Evolutionary conservation across 177 flowering plant species (phyloP).

Genomic region (Telopea speciosissima): DNA sequence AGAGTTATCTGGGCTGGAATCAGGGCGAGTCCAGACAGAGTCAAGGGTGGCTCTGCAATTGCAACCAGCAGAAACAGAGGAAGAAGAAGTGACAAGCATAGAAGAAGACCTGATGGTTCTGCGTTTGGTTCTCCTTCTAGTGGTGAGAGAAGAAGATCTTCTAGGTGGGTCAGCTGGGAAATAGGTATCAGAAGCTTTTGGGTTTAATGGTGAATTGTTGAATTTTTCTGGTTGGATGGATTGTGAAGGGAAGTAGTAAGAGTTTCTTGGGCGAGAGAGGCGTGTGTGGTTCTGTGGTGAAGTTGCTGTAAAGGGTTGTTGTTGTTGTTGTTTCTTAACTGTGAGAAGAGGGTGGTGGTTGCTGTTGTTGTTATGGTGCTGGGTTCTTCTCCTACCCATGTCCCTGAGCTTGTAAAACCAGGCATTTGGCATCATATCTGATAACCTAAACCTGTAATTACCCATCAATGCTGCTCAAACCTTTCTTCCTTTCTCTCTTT

Average conservation of each 20-base stretch:
- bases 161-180: conserved; percentile 40
- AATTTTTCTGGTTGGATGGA: conserved; percentile 11
- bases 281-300: conserved; percentile 6
- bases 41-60: conserved; percentile 25
- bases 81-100: conserved; percentile 23
- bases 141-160: conserved; percentile 17
- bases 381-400: conserved; percentile 29
- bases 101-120: conserved; percentile 34
- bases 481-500: conserved; percentile 2
- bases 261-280: conserved; percentile 36
- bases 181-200: conserved; percentile 22
- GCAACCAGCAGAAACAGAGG: conserved; percentile 28
- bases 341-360: background rate
- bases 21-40: conserved; percentile 19
- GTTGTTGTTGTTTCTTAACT: conserved; percentile 23
- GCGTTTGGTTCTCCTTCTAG: conserved; percentile 20
- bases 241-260: conserved; percentile 48
- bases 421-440: conserved; percentile 83
- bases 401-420: conserved; percentile 86
- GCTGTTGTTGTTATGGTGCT: conserved; percentile 11
- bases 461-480: conserved; percentile 40
- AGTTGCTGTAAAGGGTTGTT: conserved; percentile 14
- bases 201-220: conserved; percentile 23
- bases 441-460: conserved; percentile 55
- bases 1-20: conserved; percentile 11